A percentile compares a stretch with the other conserved stretches of the same genome.
phyloP scores from a whole-genome alignment of 1,139 yeast species.

The Keqinozyma sinolaborantium region DNA sequence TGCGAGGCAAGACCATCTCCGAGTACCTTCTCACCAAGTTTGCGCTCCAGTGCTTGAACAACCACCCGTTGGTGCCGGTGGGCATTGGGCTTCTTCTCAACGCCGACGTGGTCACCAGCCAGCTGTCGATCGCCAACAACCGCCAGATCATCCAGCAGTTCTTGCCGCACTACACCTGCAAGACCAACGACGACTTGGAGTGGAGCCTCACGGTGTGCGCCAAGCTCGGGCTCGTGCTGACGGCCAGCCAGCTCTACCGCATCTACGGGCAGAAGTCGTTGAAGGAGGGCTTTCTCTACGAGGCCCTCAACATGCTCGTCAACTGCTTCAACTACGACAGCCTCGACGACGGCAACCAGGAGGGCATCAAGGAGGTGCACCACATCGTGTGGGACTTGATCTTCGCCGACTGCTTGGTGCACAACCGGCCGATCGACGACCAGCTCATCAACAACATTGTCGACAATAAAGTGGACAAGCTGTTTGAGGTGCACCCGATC shows the following conservation, averaged over 20 bases:
- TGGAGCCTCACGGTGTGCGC: slow-evolving; percentile 67
- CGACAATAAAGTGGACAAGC: slow-evolving; percentile 30
- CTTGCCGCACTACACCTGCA: slow-evolving; percentile 56
- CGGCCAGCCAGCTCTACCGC: slow-evolving; percentile 51
- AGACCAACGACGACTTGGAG: slow-evolving; percentile 72
- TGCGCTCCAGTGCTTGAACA: slow-evolving; percentile 52
- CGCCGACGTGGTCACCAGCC: slow-evolving; percentile 22
- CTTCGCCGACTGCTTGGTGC: slow-evolving; percentile 60
- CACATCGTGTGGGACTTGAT: slow-evolving; percentile 41
- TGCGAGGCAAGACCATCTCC: slow-evolving; percentile 43
- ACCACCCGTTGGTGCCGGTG: slow-evolving; percentile 55
- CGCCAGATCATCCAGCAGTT: slow-evolving; percentile 53
- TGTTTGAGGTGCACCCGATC: slow-evolving; percentile 46
- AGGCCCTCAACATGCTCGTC: slow-evolving; percentile 66
- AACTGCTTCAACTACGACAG: slow-evolving; percentile 53
- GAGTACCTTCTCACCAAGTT: slow-evolving; percentile 60
- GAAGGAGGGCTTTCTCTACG: slow-evolving; percentile 45
- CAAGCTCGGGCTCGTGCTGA: slow-evolving; percentile 40
- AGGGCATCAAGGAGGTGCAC: slow-evolving; percentile 38
- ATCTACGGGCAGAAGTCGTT: slow-evolving; percentile 37
- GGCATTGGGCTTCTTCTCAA: slow-evolving; percentile 56
- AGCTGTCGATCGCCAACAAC: slow-evolving; percentile 18
- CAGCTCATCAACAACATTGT: slow-evolving; percentile 52
- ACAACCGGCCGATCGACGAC: slow-evolving; percentile 53
- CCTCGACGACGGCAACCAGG: slow-evolving; percentile 14